Percentiles rank a stretch among this genome's conserved stretches.
Conservation (phyloP, 352 stramenopile genomes). For the Aphanomyces euteiches region DNA sequence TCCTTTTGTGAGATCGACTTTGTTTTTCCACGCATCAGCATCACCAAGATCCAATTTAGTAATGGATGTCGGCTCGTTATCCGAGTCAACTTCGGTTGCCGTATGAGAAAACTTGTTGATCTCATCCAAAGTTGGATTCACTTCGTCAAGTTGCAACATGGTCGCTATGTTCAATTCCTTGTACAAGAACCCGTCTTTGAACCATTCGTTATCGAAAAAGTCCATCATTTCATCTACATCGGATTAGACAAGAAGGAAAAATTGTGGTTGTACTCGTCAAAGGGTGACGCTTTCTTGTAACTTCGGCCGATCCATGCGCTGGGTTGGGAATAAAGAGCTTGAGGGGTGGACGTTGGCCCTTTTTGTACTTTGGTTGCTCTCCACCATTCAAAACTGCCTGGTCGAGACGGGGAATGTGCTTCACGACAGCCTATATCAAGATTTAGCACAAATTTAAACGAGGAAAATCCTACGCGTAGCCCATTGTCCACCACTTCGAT, state of each 20-base stretch:
- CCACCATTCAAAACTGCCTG: constrained; percentile 66
- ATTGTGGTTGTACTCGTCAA: constrained; percentile 12
- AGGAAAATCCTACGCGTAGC: constrained; percentile 43
- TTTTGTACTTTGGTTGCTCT: constrained; percentile 85
- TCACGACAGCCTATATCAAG: constrained; percentile 59
- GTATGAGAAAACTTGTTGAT: constrained; percentile 83
- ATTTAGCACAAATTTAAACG: not conserved
- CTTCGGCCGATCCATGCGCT: constrained; percentile 50
- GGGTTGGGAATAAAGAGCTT: constrained; percentile 78
- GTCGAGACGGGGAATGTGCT: constrained; percentile 81
- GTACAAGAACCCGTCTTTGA: constrained; percentile 82
- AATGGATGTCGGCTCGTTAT: constrained; percentile 59
- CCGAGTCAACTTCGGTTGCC: constrained; percentile 52
- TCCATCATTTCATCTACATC: constrained; percentile 84
- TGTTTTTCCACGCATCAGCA: constrained; percentile 85
- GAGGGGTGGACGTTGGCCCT: constrained; percentile 78
- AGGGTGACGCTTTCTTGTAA: constrained; percentile 63
- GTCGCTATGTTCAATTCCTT: constrained; percentile 86
- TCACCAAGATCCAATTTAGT: constrained; percentile 47
- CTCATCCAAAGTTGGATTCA: constrained; percentile 82
- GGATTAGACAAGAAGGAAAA: not conserved
- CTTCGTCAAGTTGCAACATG: constrained; percentile 80
- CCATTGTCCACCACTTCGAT: constrained; percentile 84
- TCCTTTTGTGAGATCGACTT: constrained; percentile 84
- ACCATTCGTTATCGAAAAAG: constrained; percentile 84